Evolutionary conservation across 306 rosid species (phyloP).

Genomic region (Prunus kanzakura): DNA sequence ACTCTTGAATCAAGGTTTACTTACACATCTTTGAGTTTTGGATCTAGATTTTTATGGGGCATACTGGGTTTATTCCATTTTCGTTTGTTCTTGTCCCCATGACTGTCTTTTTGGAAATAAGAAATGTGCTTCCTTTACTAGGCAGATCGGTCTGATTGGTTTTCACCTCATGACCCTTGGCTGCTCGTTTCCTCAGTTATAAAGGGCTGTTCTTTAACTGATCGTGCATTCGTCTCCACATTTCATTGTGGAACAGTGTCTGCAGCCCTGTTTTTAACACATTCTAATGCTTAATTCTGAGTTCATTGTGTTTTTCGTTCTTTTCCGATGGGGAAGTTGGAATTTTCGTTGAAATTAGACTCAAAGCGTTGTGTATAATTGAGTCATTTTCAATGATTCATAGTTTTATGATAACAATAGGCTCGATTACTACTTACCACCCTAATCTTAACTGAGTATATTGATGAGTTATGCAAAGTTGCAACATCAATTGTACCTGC

Average conservation of each 20-base stretch:
- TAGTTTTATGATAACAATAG: neutral
- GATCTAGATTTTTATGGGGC: constrained; percentile 35
- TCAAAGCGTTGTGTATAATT: neutral
- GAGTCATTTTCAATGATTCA: constrained; percentile 1
- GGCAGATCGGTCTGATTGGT: constrained; percentile 46
- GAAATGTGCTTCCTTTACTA: constrained; percentile 26
- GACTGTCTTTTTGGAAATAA: neutral
- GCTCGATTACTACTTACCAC: neutral
- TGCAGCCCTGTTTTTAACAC: constrained; percentile 2
- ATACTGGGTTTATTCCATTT: constrained; percentile 2
- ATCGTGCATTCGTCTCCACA: constrained; percentile 29
- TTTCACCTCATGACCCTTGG: constrained; percentile 9
- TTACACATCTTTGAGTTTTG: constrained; percentile 20
- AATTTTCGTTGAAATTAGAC: constrained; percentile 6
- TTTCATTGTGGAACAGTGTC: constrained; percentile 14
- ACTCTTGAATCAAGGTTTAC: constrained; percentile 82
- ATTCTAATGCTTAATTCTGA: constrained; percentile 14
- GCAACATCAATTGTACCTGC: constrained; percentile 13
- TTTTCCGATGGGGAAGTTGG: constrained; percentile 4
- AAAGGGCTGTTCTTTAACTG: constrained; percentile 6
- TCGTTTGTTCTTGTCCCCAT: constrained; percentile 2
- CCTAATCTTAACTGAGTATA: too few relatives aligned
- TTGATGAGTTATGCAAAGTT: neutral
- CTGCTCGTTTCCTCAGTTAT: neutral
- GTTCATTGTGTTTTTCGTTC: constrained; percentile 9